phyloP scores from a whole-genome alignment of 192 early-diverging fungal species.

The Ramicandelaber brevisporus region DNA sequence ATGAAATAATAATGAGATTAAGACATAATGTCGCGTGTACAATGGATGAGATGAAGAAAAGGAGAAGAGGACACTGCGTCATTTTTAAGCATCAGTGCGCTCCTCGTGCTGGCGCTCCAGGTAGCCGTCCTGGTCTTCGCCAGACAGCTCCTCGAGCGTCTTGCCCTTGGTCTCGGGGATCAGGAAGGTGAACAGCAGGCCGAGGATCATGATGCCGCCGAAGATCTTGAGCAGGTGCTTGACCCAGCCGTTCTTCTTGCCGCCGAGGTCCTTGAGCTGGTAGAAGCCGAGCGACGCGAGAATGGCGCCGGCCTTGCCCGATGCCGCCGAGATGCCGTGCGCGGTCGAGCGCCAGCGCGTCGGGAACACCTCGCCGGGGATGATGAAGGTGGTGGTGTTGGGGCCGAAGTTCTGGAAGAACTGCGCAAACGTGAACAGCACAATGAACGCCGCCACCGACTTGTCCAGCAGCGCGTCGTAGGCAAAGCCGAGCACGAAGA shows the following conservation, averaged over 20 bases:
- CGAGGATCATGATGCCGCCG: constrained; percentile 49
- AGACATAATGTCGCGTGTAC: no score
- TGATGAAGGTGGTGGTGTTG: constrained; percentile 71
- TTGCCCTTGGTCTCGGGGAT: constrained; percentile 21
- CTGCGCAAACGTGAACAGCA: constrained; percentile 34
- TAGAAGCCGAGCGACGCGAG: constrained; percentile 45
- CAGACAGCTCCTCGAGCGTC: constrained; percentile 17
- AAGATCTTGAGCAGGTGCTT: constrained; percentile 39
- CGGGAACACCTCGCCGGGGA: constrained; percentile 61
- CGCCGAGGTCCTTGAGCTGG: constrained; percentile 40
- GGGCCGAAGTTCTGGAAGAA: constrained; percentile 91
- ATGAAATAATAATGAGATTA: no score
- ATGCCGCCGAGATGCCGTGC: constrained; percentile 58
- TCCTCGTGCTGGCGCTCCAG: no score
- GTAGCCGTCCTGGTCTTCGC: constrained; percentile 12
- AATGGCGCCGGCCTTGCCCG: constrained; percentile 56
- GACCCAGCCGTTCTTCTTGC: constrained; percentile 29
- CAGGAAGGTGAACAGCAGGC: constrained; percentile 20
- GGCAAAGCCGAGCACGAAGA: constrained; percentile 41
- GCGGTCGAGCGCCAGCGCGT: constrained; percentile 55
- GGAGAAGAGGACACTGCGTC: no score
- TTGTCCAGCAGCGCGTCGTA: constrained; percentile 33
- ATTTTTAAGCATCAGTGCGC: no score
- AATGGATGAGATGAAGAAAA: no score
- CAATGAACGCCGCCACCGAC: constrained; percentile 27